A percentile compares a stretch with the other conserved stretches of the same genome.
Conservation (phyloP, 768 basidiomycete genomes). For the Inosperma sp. region DNA sequence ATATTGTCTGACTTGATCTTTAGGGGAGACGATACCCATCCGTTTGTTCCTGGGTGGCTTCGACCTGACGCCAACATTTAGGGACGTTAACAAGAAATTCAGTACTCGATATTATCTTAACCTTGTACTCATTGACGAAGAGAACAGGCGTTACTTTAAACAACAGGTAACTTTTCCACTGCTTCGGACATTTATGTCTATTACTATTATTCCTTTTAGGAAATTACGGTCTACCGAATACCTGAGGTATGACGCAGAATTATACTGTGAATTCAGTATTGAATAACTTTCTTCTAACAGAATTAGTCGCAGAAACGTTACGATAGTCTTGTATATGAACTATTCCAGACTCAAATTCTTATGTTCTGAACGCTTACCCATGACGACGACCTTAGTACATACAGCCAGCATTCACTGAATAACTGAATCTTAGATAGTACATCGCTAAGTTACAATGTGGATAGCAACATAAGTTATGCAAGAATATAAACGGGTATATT, state of each 20-base stretch:
- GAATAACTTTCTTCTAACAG: no score
- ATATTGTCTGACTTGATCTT: not conserved
- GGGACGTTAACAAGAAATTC: conserved; percentile 99
- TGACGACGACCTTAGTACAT: no score
- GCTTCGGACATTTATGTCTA: not conserved
- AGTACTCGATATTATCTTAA: conserved; percentile 96
- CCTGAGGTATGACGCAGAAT: conserved; percentile 80
- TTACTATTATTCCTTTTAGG: conserved; percentile 33
- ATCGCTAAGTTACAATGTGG: no score
- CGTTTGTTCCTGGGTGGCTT: conserved; percentile 97
- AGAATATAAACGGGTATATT: no score
- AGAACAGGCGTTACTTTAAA: conserved; percentile 97
- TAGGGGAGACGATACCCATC: conserved; percentile 98
- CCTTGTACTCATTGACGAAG: conserved; percentile 94
- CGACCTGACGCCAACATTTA: conserved; percentile 96
- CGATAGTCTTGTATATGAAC: no score
- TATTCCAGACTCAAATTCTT: no score
- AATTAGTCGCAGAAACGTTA: no score
- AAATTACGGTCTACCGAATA: conserved; percentile 89
- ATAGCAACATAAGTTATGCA: no score
- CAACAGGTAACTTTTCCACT: conserved; percentile 62
- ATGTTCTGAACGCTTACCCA: no score
- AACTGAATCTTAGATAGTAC: no score
- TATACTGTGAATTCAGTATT: no score
- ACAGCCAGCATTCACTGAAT: no score